Conservation (phyloP, 768 basidiomycete genomes). For the Hericium alpestre region DNA sequence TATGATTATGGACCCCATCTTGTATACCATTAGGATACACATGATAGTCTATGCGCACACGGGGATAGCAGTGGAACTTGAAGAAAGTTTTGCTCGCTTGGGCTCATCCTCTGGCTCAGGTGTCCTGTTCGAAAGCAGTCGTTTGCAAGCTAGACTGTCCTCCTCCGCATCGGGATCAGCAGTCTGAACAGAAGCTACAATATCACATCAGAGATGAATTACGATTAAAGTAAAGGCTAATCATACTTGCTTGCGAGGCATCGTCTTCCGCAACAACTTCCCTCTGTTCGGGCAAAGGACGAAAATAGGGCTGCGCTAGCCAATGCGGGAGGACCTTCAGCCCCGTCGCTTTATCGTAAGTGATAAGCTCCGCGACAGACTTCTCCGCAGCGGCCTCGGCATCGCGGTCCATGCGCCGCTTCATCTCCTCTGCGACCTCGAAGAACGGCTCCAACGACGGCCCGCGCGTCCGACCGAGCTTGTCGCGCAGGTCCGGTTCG, state of each 20-base stretch:
- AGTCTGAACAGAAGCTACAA: background rate
- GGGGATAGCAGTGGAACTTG: background rate
- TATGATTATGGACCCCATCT: no score
- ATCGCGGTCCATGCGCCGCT: slow-evolving; percentile 46
- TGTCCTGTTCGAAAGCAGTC: background rate
- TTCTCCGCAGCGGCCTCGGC: slow-evolving; percentile 22
- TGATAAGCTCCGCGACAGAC: slow-evolving; percentile 27
- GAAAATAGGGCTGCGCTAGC: slow-evolving; percentile 63
- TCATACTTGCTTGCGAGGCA: background rate
- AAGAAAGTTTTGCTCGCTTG: background rate
- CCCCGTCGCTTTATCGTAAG: slow-evolving; percentile 35
- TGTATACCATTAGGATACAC: background rate
- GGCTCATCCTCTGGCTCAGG: background rate
- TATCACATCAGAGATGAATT: background rate
- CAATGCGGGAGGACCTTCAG: slow-evolving; percentile 53
- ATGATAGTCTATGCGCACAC: background rate
- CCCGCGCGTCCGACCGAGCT: slow-evolving; percentile 42
- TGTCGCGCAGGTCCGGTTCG: slow-evolving; percentile 64
- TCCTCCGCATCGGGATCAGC: background rate
- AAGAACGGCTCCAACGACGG: slow-evolving; percentile 25
- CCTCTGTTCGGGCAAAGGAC: slow-evolving; percentile 22
- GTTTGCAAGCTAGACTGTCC: background rate
- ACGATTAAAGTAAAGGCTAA: background rate
- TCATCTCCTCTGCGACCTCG: slow-evolving; percentile 49
- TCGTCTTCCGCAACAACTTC: background rate